Conservation (phyloP, 2,329 filamentous ascomycete genomes). For the Ceratocystis alfenasii region DNA sequence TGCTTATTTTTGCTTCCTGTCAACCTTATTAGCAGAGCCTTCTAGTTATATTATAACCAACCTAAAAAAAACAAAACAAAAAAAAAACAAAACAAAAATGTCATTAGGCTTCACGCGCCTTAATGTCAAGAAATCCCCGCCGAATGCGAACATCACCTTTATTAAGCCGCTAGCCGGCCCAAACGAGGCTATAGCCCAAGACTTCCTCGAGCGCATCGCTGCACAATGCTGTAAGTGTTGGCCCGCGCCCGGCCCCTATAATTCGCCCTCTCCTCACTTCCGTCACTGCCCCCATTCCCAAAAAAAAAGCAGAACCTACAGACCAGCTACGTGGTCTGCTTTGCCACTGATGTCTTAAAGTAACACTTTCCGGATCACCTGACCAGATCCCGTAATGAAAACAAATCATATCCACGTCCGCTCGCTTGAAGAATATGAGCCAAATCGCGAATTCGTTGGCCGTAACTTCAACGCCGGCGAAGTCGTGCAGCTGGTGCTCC, state of each 20-base stretch:
- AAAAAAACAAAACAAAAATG: slow-evolving; percentile 38
- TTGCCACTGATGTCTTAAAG: background rate
- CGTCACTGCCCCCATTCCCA: background rate
- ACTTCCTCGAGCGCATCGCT: slow-evolving; percentile 64
- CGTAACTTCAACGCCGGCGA: slow-evolving; percentile 87
- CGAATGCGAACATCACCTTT: slow-evolving; percentile 70
- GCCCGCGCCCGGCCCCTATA: background rate
- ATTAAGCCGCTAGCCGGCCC: slow-evolving; percentile 64
- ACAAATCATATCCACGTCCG: slow-evolving; percentile 48
- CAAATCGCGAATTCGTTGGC: slow-evolving; percentile 72
- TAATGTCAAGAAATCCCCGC: slow-evolving; percentile 61
- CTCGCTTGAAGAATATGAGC: slow-evolving; percentile 67
- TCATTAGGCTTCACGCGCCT: slow-evolving; percentile 66
- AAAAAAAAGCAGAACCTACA: background rate
- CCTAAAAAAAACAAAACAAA: slow-evolving; percentile 6
- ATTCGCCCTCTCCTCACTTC: background rate
- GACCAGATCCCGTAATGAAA: slow-evolving; percentile 54
- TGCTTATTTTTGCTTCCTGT: too few relatives aligned
- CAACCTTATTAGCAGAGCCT: background rate
- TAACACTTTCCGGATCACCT: background rate
- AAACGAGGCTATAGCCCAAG: slow-evolving; percentile 50
- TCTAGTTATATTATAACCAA: background rate
- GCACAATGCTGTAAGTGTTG: slow-evolving; percentile 56
- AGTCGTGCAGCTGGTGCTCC: slow-evolving; percentile 72
- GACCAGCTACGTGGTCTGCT: background rate